Conservation (phyloP, 2,329 filamentous ascomycete species). For the Pseudopithomyces maydicus region DNA sequence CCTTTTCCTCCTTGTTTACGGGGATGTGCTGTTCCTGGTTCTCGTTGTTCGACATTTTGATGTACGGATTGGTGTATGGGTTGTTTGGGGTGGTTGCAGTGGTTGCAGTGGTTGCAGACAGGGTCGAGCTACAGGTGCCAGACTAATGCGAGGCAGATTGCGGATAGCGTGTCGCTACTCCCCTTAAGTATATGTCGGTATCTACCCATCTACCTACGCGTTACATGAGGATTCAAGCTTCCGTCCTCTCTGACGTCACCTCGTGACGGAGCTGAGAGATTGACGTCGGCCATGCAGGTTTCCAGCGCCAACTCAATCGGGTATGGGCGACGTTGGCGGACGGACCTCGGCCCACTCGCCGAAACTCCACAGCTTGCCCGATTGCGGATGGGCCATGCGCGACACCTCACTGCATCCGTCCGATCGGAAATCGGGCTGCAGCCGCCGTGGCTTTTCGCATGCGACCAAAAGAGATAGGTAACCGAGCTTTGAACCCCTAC, state of each 20-base stretch:
- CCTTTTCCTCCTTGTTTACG: slow-evolving; percentile 17
- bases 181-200: not conserved
- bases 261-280: not conserved
- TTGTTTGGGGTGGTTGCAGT: not conserved
- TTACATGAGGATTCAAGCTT: slow-evolving; percentile 1
- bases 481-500: not conserved
- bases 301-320: not conserved
- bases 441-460: not conserved
- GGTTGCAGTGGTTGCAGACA: not conserved
- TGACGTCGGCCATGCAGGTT: not conserved
- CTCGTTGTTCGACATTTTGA: slow-evolving; percentile 14
- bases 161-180: not conserved
- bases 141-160: not conserved
- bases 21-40: slow-evolving; percentile 35
- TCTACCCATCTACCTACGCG: not conserved
- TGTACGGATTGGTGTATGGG: not conserved
- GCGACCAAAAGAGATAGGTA: not conserved
- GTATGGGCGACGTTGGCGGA: not conserved
- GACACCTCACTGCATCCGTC: not conserved
- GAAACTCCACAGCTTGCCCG: not conserved
- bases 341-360: no score
- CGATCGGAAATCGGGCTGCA: not conserved
- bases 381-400: not conserved
- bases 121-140: not conserved
- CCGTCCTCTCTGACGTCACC: slow-evolving; percentile 4